phyloP scores from a whole-genome alignment of 2,329 filamentous ascomycete genomes.

The Rutstroemia sp. region DNA sequence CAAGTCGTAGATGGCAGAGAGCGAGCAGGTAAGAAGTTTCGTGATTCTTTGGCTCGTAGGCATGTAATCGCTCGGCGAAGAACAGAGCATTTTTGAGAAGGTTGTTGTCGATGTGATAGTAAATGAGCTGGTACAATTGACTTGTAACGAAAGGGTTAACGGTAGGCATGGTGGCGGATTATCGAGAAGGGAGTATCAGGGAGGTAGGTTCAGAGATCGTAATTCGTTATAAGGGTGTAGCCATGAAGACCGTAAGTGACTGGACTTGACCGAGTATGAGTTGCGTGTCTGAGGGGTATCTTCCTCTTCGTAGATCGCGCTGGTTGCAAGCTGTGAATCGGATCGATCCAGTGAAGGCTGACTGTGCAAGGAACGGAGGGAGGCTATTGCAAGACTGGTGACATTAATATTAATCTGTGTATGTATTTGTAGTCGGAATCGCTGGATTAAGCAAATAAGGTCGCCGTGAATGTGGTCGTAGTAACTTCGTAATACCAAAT shows the following conservation, averaged over 20 bases:
- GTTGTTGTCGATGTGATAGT: constrained; percentile 80
- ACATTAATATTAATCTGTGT: constrained; percentile 1
- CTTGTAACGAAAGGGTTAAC: constrained; percentile 24
- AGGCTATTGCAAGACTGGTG: not conserved
- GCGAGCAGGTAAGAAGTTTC: constrained; percentile 80
- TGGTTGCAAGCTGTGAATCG: too few relatives aligned
- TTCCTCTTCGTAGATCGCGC: not conserved
- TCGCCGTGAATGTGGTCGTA: not conserved
- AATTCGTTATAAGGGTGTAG: constrained; percentile 22
- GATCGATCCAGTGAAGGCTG: too few relatives aligned
- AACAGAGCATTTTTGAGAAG: constrained; percentile 87
- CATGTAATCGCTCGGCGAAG: constrained; percentile 78
- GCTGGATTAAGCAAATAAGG: constrained; percentile 1
- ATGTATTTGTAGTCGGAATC: not conserved
- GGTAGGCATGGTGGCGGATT: constrained; percentile 24
- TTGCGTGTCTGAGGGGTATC: not conserved
- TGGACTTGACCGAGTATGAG: not conserved
- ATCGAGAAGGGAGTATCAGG: constrained; percentile 8
- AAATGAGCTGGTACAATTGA: constrained; percentile 48
- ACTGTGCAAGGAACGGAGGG: too few relatives aligned
- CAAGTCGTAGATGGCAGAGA: constrained; percentile 75
- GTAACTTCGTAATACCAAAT: not conserved
- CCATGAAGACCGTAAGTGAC: constrained; percentile 22
- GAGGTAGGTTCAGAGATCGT: constrained; percentile 13
- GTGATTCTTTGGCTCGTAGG: constrained; percentile 71